Conservation (phyloP, 805 yeast species). For the Pichia scutulata region DNA sequence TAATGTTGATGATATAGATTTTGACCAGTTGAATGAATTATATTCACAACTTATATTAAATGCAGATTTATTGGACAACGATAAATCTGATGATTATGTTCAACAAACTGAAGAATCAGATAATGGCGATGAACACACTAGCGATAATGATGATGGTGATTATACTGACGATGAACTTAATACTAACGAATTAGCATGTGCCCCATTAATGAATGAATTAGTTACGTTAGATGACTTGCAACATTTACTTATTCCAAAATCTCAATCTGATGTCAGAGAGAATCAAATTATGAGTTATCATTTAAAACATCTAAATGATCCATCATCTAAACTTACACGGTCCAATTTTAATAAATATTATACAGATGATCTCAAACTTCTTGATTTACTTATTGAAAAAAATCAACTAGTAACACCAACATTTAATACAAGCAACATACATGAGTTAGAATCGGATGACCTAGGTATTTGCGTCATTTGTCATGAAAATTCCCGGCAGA, state of each 20-base stretch:
- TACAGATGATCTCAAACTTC: slow-evolving; percentile 19
- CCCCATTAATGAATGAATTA: slow-evolving; percentile 9
- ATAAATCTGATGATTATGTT: slow-evolving; percentile 3
- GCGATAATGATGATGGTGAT: slow-evolving; percentile 6
- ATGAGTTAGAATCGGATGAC: slow-evolving; percentile 27
- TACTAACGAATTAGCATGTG: not conserved
- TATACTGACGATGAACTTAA: slow-evolving; percentile 5
- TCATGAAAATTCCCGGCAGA: slow-evolving; percentile 62
- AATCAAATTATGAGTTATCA: slow-evolving; percentile 26
- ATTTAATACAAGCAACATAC: slow-evolving; percentile 9
- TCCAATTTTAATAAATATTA: slow-evolving; percentile 21
- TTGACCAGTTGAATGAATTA: slow-evolving; percentile 1
- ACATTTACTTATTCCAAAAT: slow-evolving; percentile 12
- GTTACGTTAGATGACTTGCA: slow-evolving; percentile 20
- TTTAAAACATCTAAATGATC: slow-evolving; percentile 10
- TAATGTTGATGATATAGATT: slow-evolving; percentile 7
- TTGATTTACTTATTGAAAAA: slow-evolving; percentile 22
- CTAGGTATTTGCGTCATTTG: slow-evolving; percentile 70
- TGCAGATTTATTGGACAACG: slow-evolving; percentile 3
- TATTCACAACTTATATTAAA: slow-evolving; percentile 3
- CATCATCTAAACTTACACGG: slow-evolving; percentile 19
- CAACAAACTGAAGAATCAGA: not conserved
- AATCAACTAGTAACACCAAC: not conserved
- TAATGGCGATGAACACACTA: not conserved
- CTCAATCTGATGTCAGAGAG: slow-evolving; percentile 19